phyloP scores from a whole-genome alignment of 257 asterid genomes.

The Jacaranda mimosifolia region DNA sequence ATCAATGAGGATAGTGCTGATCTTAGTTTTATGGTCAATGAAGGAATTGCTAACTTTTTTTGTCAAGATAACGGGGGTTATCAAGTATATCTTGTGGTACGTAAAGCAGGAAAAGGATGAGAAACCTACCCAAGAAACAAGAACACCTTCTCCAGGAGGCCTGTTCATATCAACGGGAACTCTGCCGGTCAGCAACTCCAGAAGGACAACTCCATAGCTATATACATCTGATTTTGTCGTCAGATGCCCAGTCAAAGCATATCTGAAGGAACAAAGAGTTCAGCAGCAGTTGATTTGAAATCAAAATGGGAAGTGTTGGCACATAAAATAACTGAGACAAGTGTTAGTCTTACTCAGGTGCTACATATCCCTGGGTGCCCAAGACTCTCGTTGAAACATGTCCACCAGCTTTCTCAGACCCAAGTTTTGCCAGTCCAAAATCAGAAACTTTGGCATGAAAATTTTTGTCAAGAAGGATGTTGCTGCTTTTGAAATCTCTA shows the following conservation, averaged over 20 bases:
- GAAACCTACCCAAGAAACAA: constrained; percentile 86
- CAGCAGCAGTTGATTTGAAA: background rate
- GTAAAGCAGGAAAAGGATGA: background rate
- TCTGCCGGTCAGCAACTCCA: constrained; percentile 89
- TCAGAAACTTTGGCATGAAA: constrained; percentile 94
- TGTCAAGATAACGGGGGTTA: background rate
- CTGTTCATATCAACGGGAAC: constrained; percentile 96
- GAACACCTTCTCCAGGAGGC: constrained; percentile 85
- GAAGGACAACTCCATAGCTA: constrained; percentile 90
- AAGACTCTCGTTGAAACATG: constrained; percentile 92
- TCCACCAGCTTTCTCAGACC: constrained; percentile 90
- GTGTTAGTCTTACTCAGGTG: constrained; percentile 76
- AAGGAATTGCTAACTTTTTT: background rate
- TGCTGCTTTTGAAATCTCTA: constrained; percentile 94
- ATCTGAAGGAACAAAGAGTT: constrained; percentile 49
- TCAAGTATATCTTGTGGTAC: constrained; percentile 1
- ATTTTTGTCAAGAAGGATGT: constrained; percentile 77
- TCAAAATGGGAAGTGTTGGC: background rate
- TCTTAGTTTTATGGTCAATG: background rate
- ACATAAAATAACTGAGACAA: background rate
- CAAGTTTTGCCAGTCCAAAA: constrained; percentile 87
- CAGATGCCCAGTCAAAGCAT: constrained; percentile 91
- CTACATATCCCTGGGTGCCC: constrained; percentile 98
- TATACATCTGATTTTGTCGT: constrained; percentile 95
- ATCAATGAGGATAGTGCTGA: background rate